Evolutionary conservation across 1,284 basidiomycete species (phyloP), one percentile per base, ranked within the genome.

Genomic region (Puccinia polysora): DNA sequence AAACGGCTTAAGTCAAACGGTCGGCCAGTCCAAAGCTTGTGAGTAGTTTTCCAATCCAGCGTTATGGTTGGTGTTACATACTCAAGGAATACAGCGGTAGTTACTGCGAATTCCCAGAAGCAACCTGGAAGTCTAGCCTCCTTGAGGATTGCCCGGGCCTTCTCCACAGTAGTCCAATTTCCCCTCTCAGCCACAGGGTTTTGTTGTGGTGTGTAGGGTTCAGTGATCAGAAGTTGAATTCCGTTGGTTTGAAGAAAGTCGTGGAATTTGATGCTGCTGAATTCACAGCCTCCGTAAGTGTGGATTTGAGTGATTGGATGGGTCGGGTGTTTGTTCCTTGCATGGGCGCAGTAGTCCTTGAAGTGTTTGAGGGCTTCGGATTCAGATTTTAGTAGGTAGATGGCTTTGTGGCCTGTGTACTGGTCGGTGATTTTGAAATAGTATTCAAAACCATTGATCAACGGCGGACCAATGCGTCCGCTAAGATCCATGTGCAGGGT

Each of bases 191-290:
- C 75, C 38, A 78, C 75, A 75, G 81, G 67, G 75, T 81, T 82
- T 73, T 77, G 23, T 59, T 77, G 74, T 2, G 80, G 80, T 2
- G 80, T 78, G 69, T 83, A 78, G 64, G 82, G 81, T 0, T 79
- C 76, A 14, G 78, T 80, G 18, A 79, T 74, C 53, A 79, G 73
- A 23, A 74, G 75, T 23, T 70, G 47, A 2, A 79, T 82, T 18
- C 81, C 81, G 7, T 73, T 36, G 0, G 53, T 34, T 10, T 75
- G 73, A 4, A 81, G 78, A 49, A 77, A 79, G 0, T 68, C 73
- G 15, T 68, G 20, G 69, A 81, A 80, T 4, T 72, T 75, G 2
- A 74, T 74, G 2, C 73, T 73, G 12, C 69, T 65, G 72, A 77
- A 78, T 75, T 81, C 77, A 0, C 77, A 76, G 15, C 80, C 79